Evolutionary conservation across 768 basidiomycete species (phyloP).

Genomic region (Steccherinum ochraceum): DNA sequence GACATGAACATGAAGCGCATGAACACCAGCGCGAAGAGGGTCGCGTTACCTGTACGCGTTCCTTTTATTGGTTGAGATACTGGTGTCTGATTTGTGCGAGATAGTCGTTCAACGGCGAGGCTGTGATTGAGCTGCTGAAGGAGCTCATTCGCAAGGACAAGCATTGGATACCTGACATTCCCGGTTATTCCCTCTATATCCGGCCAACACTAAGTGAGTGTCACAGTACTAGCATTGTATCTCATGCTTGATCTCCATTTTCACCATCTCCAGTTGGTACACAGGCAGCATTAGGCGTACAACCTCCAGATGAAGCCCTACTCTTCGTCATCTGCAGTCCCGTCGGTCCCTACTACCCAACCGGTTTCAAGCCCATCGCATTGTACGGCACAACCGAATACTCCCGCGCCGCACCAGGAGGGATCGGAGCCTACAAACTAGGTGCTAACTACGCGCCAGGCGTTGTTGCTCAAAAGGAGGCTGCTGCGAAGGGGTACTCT

Average conservation of each 20-base stretch:
- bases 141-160: slow-evolving; percentile 77
- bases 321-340: slow-evolving; percentile 59
- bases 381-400: slow-evolving; percentile 58
- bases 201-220: slow-evolving; percentile 65
- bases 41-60: slow-evolving; percentile 64
- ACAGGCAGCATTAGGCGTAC: slow-evolving; percentile 44
- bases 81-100: background rate
- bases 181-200: slow-evolving; percentile 89
- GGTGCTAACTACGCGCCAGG: slow-evolving; percentile 88
- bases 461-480: slow-evolving; percentile 77
- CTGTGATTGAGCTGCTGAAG: slow-evolving; percentile 76
- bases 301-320: slow-evolving; percentile 50
- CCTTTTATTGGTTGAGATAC: background rate
- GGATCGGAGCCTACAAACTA: slow-evolving; percentile 84
- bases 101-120: slow-evolving; percentile 73
- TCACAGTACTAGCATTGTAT: background rate
- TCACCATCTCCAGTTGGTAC: slow-evolving; percentile 58
- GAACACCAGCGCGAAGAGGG: slow-evolving; percentile 75
- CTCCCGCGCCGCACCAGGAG: slow-evolving; percentile 42
- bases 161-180: slow-evolving; percentile 86
- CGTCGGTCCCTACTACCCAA: slow-evolving; percentile 75
- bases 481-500: slow-evolving; percentile 69
- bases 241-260: background rate
- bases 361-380: slow-evolving; percentile 89
- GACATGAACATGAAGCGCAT: slow-evolving; percentile 98